A percentile compares a stretch with the other conserved stretches of the same genome.
These are phyloP conservation scores for Meredithiella fracta DNA, from an alignment of 2,329 filamentous ascomycete genomes.

Conservation along the genomic window DNA sequence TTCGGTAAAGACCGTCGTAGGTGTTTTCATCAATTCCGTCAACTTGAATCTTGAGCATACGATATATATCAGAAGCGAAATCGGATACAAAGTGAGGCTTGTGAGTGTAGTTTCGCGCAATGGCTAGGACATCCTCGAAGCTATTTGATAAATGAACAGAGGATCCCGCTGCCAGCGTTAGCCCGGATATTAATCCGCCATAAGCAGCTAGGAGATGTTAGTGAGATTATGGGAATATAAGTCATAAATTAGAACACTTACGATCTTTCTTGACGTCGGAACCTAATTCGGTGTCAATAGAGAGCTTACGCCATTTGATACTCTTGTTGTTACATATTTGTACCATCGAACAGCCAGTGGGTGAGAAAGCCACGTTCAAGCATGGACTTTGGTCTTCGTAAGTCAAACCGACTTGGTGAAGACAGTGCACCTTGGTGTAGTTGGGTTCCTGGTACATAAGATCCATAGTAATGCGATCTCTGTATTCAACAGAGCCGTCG, in stretches of 20 bases:
- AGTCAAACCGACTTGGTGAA: constrained; percentile 63
- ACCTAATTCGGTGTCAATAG: constrained; percentile 34
- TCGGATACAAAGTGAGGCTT: constrained; percentile 36
- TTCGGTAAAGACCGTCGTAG: constrained; percentile 56
- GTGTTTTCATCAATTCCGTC: constrained; percentile 68
- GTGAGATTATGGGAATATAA: neutral
- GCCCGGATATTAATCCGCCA: constrained; percentile 41
- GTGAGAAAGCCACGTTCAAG: constrained; percentile 44
- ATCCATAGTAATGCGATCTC: constrained; percentile 58
- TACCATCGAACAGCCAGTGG: constrained; percentile 41
- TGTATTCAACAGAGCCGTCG: constrained; percentile 67
- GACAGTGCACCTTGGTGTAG: constrained; percentile 46
- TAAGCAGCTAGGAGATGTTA: constrained; percentile 29
- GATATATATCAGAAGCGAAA: constrained; percentile 50
- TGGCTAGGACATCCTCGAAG: constrained; percentile 57
- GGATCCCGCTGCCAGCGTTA: constrained; percentile 37
- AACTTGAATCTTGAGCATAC: constrained; percentile 53
- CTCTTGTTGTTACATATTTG: constrained; percentile 43
- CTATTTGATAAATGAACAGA: constrained; percentile 31
- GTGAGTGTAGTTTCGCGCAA: constrained; percentile 36
- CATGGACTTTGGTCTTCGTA: constrained; percentile 43
- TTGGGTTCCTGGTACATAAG: constrained; percentile 49
- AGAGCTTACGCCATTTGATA: constrained; percentile 40
- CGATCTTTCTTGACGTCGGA: constrained; percentile 14
- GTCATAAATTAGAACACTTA: neutral